These are phyloP conservation scores for Xylaria curta DNA, from an alignment of 495 filamentous ascomycete species.

Conservation along the genomic window DNA sequence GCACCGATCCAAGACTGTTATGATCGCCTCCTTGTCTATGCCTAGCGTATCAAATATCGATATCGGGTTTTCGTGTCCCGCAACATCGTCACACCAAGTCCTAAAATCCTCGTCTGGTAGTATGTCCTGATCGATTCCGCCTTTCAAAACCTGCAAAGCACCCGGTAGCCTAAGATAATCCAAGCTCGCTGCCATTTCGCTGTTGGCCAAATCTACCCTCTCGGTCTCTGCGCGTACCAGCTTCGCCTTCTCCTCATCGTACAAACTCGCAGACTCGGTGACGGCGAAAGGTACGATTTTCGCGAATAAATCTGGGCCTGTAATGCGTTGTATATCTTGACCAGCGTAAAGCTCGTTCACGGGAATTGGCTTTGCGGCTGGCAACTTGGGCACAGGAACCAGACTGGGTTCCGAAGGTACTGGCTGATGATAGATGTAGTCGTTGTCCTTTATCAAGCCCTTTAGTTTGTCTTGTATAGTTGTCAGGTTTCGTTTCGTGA, in stretches of 20 bases:
- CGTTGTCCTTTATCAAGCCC: slow-evolving; percentile 88
- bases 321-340: slow-evolving; percentile 95
- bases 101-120: slow-evolving; percentile 89
- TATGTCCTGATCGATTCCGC: slow-evolving; percentile 88
- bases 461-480: slow-evolving; percentile 80
- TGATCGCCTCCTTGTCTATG: slow-evolving; percentile 75
- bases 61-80: slow-evolving; percentile 74
- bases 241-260: slow-evolving; percentile 98
- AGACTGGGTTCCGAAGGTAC: slow-evolving; percentile 85
- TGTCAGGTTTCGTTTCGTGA: slow-evolving; percentile 80
- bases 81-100: slow-evolving; percentile 90
- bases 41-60: slow-evolving; percentile 79
- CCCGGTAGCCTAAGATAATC: slow-evolving; percentile 92
- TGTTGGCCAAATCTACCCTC: slow-evolving; percentile 85
- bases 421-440: slow-evolving; percentile 96
- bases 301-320: slow-evolving; percentile 95
- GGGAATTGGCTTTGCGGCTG: slow-evolving; percentile 96
- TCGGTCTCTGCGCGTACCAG: slow-evolving; percentile 92
- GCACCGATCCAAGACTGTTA: slow-evolving; percentile 73
- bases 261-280: slow-evolving; percentile 94
- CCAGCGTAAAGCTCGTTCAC: slow-evolving; percentile 96
- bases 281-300: slow-evolving; percentile 97
- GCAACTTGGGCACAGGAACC: slow-evolving; percentile 82
- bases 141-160: slow-evolving; percentile 89
- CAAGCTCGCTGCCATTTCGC: slow-evolving; percentile 93